Conservation (phyloP, 2,329 filamentous ascomycete genomes). For the Biscogniauxia mediterranea region DNA sequence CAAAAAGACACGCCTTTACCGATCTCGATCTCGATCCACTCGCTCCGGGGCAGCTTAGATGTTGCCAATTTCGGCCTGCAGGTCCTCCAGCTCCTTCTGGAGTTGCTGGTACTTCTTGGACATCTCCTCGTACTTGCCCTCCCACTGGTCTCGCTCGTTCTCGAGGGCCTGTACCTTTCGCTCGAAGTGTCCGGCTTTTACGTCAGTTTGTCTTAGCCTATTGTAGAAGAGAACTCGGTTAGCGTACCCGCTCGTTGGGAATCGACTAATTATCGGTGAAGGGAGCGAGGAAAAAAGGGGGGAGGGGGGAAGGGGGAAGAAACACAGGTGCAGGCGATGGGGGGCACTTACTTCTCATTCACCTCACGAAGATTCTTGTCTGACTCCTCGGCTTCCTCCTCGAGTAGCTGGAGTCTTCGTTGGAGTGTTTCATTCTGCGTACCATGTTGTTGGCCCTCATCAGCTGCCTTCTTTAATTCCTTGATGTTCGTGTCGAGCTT, state of each 20-base stretch:
- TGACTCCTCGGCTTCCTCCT: constrained; percentile 95
- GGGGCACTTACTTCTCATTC: constrained; percentile 85
- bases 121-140: constrained; percentile 98
- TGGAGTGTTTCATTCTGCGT: constrained; percentile 89
- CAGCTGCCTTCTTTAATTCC: constrained; percentile 83
- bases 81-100: constrained; percentile 65
- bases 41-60: constrained; percentile 57
- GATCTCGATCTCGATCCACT: constrained; percentile 4
- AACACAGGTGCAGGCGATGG: not conserved
- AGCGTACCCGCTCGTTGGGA: not conserved
- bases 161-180: constrained; percentile 98
- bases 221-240: constrained; percentile 8
- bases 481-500: constrained; percentile 83
- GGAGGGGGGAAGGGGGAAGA: not conserved
- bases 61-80: constrained; percentile 88
- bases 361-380: constrained; percentile 95
- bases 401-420: constrained; percentile 89
- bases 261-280: not conserved
- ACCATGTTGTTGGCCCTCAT: constrained; percentile 77
- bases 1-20: constrained; percentile 8
- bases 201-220: constrained; percentile 97
- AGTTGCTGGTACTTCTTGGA: constrained; percentile 91
- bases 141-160: constrained; percentile 88
- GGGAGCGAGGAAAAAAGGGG: not conserved
- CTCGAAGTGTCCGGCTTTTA: constrained; percentile 98